Evolutionary conservation across 1,139 yeast genomes (phyloP), one percentile per base, ranked within the genome.

Genomic region (Suhomyces guaymorum): DNA sequence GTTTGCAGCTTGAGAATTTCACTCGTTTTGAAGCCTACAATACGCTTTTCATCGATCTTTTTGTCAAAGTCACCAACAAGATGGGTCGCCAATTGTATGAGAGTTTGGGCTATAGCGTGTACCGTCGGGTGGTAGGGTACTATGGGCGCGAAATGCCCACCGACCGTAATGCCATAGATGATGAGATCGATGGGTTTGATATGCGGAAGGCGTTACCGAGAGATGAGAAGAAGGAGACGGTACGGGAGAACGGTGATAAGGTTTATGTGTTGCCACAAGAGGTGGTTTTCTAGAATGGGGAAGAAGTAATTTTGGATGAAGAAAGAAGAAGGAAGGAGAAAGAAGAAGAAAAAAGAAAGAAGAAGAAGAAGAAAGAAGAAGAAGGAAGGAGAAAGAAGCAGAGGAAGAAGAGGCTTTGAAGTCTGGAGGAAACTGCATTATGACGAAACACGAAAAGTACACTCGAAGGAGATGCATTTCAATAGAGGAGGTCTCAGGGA

Each of bases 51-150:
- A 79, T 90, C 49, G 99, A 92, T 55, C 71, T 92, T 35, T 92
- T 88, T 59, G 98, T 92, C 23, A 82, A 89, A 51, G 88, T 92
- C 20, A 83, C 92, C 23, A 92, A 92, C 55, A 59, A 61, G 9
- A 65, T 89, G 37, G 98, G 97, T 0, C 76, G 88, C 5, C 82
- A 78, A 37, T 64, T 92, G 54, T 92, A 92, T 57, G 90, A 85
- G 51, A 83, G 84, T 48, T 61, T 92, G 40, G 97, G 97, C 0
- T 94, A 90, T 53, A 72, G 81, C 18, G 87, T 89, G 0, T 92
- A 73, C 54, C 63, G 98, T 58, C 62, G 98, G 37, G 97, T 92
- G 5, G 77, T 87, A n/a, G 94, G 94, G 0, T 92, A 92, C 54
- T 92, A 92, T 55, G 84, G 86, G 3, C 58, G 68, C 15, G 66